These are phyloP conservation scores for Lachnellula arida DNA, from an alignment of 2,329 filamentous ascomycete species.

Conservation along the genomic window DNA sequence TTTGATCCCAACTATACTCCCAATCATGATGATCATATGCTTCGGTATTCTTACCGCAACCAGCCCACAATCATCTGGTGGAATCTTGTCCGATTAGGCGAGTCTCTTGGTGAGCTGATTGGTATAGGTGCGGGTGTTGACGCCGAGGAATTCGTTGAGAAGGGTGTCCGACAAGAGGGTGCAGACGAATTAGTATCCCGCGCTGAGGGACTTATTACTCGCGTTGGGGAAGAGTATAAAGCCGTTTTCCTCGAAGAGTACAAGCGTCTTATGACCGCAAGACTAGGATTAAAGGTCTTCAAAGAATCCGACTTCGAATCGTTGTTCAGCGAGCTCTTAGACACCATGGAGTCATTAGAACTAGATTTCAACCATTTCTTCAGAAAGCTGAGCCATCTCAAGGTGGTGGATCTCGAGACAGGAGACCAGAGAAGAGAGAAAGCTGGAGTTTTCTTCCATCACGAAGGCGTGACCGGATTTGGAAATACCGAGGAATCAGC, in stretches of 20 bases:
- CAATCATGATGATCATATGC: slow-evolving; percentile 87
- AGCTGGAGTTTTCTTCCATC: slow-evolving; percentile 74
- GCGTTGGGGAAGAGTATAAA: slow-evolving; percentile 82
- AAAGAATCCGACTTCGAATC: slow-evolving; percentile 72
- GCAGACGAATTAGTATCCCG: slow-evolving; percentile 67
- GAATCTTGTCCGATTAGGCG: slow-evolving; percentile 90
- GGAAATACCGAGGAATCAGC: slow-evolving; percentile 59
- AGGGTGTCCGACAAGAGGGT: slow-evolving; percentile 67
- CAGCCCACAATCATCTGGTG: slow-evolving; percentile 98
- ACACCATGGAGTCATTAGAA: slow-evolving; percentile 74
- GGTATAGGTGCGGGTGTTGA: slow-evolving; percentile 73
- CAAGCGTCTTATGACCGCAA: slow-evolving; percentile 73
- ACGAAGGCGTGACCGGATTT: slow-evolving; percentile 58
- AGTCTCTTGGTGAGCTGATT: slow-evolving; percentile 82
- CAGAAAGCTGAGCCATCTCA: slow-evolving; percentile 66
- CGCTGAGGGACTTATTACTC: slow-evolving; percentile 78
- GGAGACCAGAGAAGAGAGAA: slow-evolving; percentile 58
- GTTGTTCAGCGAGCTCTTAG: slow-evolving; percentile 76
- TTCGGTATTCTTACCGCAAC: slow-evolving; percentile 88
- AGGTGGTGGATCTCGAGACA: slow-evolving; percentile 57
- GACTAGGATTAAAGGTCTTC: slow-evolving; percentile 69
- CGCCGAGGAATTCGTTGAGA: slow-evolving; percentile 61
- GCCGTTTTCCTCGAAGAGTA: slow-evolving; percentile 85
- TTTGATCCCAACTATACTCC: slow-evolving; percentile 94
- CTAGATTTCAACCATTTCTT: slow-evolving; percentile 96